Evolutionary conservation across 139 green algal genomes (phyloP).

Genomic region (Eudorina sp.): DNA sequence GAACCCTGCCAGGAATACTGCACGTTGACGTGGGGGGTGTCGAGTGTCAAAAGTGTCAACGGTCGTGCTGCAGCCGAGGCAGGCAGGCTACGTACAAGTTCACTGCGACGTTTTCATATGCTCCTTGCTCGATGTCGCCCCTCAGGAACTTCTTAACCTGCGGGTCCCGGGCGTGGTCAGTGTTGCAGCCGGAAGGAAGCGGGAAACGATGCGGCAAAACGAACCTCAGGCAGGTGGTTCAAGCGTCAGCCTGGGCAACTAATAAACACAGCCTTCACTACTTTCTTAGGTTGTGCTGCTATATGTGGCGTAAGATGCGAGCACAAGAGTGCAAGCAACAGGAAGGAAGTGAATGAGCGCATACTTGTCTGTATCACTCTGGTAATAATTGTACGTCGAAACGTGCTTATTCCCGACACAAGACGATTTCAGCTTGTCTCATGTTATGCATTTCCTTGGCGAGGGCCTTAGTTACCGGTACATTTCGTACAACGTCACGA

Average conservation of each 20-base stretch:
- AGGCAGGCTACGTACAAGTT: constrained; percentile 1
- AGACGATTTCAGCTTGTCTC: no score
- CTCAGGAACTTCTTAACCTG: constrained; percentile 45
- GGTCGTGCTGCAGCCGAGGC: not conserved
- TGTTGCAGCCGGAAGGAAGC: no score
- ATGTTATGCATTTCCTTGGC: no score
- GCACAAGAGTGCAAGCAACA: not conserved
- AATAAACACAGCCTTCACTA: not conserved
- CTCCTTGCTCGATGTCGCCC: constrained; percentile 38
- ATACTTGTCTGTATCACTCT: no score
- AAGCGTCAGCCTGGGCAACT: constrained; percentile 37
- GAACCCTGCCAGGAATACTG: constrained; percentile 46
- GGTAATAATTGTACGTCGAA: no score
- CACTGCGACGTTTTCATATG: constrained; percentile 2
- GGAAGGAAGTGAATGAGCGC: not conserved
- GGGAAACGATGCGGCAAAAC: not conserved
- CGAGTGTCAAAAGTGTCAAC: no score
- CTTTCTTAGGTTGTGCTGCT: not conserved
- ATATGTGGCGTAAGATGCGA: not conserved
- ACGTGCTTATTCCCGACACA: no score
- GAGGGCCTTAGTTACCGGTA: no score
- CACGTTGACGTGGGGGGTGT: no score
- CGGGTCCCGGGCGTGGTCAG: no score
- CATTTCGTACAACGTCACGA: no score
- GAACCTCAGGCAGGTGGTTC: constrained; percentile 46